These are phyloP conservation scores for Piloderma croceum DNA, from an alignment of 768 basidiomycete species.

Conservation along the genomic window DNA sequence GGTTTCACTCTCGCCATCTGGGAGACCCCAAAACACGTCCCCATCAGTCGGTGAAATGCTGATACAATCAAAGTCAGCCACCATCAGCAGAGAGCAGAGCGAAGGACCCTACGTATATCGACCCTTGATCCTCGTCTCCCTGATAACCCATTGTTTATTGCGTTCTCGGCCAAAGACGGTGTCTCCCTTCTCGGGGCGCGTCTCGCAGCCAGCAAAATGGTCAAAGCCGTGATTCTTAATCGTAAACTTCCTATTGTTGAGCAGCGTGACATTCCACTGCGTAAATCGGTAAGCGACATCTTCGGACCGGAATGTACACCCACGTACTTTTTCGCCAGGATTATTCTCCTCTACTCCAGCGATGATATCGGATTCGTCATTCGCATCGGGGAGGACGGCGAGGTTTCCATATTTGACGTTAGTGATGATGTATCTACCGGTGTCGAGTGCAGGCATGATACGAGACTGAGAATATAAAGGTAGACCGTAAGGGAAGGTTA, in stretches of 20 bases:
- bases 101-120: not conserved
- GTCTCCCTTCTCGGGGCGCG: not conserved
- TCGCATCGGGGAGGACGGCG: constrained; percentile 2
- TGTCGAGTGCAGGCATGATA: constrained; percentile 1
- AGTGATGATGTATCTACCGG: constrained; percentile 2
- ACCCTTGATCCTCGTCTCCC: not conserved
- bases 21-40: no score
- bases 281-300: not conserved
- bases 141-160: constrained; percentile 1
- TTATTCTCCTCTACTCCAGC: not conserved
- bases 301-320: no score
- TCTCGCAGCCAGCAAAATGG: not conserved
- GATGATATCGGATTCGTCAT: not conserved
- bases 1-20: no score
- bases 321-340: not conserved
- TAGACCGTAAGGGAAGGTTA: no score
- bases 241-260: not conserved
- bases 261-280: constrained; percentile 2
- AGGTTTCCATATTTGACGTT: not conserved
- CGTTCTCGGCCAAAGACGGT: not conserved
- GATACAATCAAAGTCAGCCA: no score
- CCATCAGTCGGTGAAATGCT: no score
- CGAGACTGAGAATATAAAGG: no score
- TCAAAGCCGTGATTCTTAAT: constrained; percentile 1
- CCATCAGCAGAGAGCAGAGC: no score